Percentiles rank a stretch among this genome's conserved stretches.
Conservation (phyloP, 2,329 filamentous ascomycete genomes). For the Alternaria consortialis region DNA sequence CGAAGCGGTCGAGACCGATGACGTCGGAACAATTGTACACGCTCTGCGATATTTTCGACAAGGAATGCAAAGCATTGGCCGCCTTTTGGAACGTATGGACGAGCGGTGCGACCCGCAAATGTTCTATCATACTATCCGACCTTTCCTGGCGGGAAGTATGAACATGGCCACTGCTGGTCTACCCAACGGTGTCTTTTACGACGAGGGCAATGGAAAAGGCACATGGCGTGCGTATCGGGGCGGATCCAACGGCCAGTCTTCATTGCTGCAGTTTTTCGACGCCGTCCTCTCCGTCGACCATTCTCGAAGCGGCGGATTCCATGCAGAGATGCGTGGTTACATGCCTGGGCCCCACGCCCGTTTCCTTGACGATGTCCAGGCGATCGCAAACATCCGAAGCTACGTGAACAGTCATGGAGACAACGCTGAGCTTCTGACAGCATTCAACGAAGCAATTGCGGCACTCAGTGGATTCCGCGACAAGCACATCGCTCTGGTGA, state of each 20-base stretch:
- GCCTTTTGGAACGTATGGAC: constrained; percentile 61
- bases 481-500: constrained; percentile 63
- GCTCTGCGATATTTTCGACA: constrained; percentile 54
- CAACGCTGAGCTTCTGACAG: constrained; percentile 48
- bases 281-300: constrained; percentile 62
- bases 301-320: constrained; percentile 46
- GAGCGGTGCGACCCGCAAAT: constrained; percentile 59
- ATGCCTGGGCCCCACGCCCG: constrained; percentile 63
- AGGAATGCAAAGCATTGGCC: constrained; percentile 52
- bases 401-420: constrained; percentile 52
- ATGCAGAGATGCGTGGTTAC: constrained; percentile 62
- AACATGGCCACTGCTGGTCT: constrained; percentile 63
- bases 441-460: constrained; percentile 59
- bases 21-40: constrained; percentile 49
- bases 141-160: constrained; percentile 62
- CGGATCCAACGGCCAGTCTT: constrained; percentile 65
- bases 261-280: constrained; percentile 64
- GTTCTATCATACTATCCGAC: constrained; percentile 63
- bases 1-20: constrained; percentile 53
- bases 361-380: constrained; percentile 60
- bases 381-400: constrained; percentile 56
- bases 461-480: constrained; percentile 59
- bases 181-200: constrained; percentile 62
- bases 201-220: constrained; percentile 58
- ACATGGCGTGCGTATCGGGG: constrained; percentile 62